Base-by-base conservation (phyloP, 169 alveolate genomes). In the Plasmodium gonderi region DNA sequence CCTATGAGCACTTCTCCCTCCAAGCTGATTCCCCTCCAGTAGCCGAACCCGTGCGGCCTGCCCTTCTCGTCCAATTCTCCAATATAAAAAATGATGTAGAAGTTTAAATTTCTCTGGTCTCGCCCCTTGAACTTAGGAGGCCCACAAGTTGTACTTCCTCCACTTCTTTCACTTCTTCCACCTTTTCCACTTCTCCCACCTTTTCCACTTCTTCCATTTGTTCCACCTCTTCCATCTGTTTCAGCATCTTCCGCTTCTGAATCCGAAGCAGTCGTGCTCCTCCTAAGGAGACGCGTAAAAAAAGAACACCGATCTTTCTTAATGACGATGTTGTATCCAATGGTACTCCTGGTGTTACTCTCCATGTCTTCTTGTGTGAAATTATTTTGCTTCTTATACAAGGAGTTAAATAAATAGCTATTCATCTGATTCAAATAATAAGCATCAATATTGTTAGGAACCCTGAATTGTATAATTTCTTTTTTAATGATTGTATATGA, bases 31-130 rank as follows among this genome's bases (percentile, higher is more conserved):
- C 97, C 95, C 31, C 96, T 80, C 98, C 98, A 97, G 69, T 95
- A 80, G n/a, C 98, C 98, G 69, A 96, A 97, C 7, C 98, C 98
- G 82, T 97, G 98, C 0, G 98, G 98, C 38, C 95, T 91, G 9
- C 95, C 97, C 14, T 92, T 91, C 9, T 75, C 85, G 85, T 97
- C 97, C 44, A 97, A 90, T 49, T 97, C 97, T 49, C 98, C 98
- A 3, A 96, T 96, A 78, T 96, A 97, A 31, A 93, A 96, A 51
- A 60, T 81, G 42, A 51, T 79, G 60, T 26, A 47, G 9, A 80
- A 85, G 47, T 54, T 76, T 17, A 36, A 11, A 83, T 44, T 26
- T 42, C 17, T 78, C 31, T 77, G 47, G 3, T 90, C 79, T 6
- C n/a, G 72, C 9, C 31, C 20, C n/a, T 54, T 67, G 36, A 12